Percentiles rank a stretch among this genome's conserved stretches.
Conservation (phyloP, 208 protist species). For the Balamuthia mandrillaris region DNA sequence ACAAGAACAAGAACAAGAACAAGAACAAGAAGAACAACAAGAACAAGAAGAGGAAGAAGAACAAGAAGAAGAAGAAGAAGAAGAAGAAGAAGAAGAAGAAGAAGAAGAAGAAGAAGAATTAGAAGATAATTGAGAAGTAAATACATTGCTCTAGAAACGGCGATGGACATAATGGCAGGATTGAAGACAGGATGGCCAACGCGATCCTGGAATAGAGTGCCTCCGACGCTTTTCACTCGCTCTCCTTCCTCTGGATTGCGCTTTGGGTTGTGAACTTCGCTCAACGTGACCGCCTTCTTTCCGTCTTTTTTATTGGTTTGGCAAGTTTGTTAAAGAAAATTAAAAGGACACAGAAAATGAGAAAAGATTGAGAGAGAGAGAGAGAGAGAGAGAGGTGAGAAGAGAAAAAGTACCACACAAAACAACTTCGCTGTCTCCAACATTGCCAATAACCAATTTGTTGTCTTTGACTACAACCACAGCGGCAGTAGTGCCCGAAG, state of each 20-base stretch:
- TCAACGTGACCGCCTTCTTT: background rate
- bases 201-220: background rate
- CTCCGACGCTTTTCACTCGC: conserved; percentile 1
- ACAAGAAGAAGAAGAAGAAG: background rate
- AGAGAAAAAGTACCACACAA: background rate
- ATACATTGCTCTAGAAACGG: conserved; percentile 21
- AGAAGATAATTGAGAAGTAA: too few species aligned
- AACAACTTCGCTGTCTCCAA: conserved; percentile 17
- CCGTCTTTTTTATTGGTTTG: background rate
- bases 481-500: conserved; percentile 8
- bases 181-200: conserved; percentile 22
- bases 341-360: background rate
- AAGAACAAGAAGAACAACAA: background rate
- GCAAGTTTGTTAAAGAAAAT: background rate
- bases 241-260: background rate
- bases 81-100: background rate
- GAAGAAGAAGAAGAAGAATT: too few species aligned
- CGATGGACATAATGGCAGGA: conserved; percentile 19
- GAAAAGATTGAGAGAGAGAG: background rate
- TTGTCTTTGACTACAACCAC: conserved; percentile 35
- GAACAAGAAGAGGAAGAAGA: background rate
- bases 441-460: background rate
- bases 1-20: background rate
- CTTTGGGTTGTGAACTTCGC: conserved; percentile 26
- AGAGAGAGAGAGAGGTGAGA: background rate